A percentile compares a stretch with the other conserved stretches of the same genome.
Evolutionary conservation across 345 rosid species (phyloP).

Genomic region (Eucalyptus regnans): DNA sequence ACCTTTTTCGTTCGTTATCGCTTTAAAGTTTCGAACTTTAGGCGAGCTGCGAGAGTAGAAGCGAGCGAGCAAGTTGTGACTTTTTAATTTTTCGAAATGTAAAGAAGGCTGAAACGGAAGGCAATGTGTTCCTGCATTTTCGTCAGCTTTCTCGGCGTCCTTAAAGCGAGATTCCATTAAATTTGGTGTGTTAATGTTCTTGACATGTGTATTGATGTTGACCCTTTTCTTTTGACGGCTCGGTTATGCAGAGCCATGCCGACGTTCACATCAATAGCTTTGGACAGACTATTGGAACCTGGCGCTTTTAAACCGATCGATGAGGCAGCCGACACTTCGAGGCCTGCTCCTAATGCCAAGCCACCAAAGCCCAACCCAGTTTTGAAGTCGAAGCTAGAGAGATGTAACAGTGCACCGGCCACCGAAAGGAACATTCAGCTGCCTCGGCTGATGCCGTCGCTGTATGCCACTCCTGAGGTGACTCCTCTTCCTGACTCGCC

Average conservation of each 20-base stretch:
- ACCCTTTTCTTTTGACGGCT: background rate
- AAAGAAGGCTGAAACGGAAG: background rate
- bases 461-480: slow-evolving; percentile 67
- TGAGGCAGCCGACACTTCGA: slow-evolving; percentile 15
- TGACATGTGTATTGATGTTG: background rate
- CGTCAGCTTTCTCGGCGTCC: background rate
- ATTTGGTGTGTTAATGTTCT: background rate
- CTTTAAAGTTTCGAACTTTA: background rate
- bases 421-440: slow-evolving; percentile 24
- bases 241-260: slow-evolving; percentile 69
- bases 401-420: slow-evolving; percentile 16
- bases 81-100: background rate
- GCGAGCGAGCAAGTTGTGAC: background rate
- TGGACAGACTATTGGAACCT: slow-evolving; percentile 54
- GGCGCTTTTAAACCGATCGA: slow-evolving; percentile 34
- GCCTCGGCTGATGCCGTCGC: slow-evolving; percentile 54
- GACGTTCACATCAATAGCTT: slow-evolving; percentile 49
- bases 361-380: slow-evolving; percentile 8
- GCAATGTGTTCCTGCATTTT: background rate
- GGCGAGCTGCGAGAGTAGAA: background rate
- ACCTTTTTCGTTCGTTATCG: background rate
- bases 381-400: slow-evolving; percentile 22
- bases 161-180: background rate
- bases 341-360: slow-evolving; percentile 13
- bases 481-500: slow-evolving; percentile 76